Percentiles rank a stretch among this genome's conserved stretches.
phyloP scores from a whole-genome alignment of 2,329 filamentous ascomycete species.

The Neophaeococcomyces aloes region DNA sequence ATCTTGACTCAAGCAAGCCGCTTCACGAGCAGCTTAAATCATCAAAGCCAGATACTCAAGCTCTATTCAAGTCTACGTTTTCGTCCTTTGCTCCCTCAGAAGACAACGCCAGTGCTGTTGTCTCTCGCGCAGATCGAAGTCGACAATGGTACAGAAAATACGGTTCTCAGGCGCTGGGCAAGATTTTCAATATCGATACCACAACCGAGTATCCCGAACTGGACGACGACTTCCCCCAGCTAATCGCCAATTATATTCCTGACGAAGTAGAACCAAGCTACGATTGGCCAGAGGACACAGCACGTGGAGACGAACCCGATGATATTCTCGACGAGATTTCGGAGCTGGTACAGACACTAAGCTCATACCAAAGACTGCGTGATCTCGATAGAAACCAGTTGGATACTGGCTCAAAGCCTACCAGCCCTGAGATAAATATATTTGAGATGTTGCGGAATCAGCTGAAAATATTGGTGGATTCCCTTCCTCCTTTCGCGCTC shows the following conservation, averaged over 20 bases:
- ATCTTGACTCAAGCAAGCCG: background rate
- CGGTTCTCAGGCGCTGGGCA: conserved; percentile 20
- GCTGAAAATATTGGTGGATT: conserved; percentile 60
- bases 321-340: conserved; percentile 48
- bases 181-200: conserved; percentile 6
- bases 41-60: conserved; percentile 13
- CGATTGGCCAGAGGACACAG: conserved; percentile 20
- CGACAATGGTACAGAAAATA: conserved; percentile 36
- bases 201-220: conserved; percentile 24
- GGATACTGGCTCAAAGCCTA: conserved; percentile 38
- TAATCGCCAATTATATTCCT: conserved; percentile 33
- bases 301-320: conserved; percentile 37
- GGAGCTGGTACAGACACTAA: conserved; percentile 50
- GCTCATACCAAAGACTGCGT: conserved; percentile 52
- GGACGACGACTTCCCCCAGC: conserved; percentile 31
- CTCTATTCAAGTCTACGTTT: conserved; percentile 34
- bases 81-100: conserved; percentile 40
- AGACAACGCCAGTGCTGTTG: conserved; percentile 35
- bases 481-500: conserved; percentile 72
- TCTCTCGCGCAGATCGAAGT: conserved; percentile 34
- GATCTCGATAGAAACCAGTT: conserved; percentile 31
- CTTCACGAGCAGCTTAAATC: conserved; percentile 4
- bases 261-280: conserved; percentile 24
- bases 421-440: conserved; percentile 44
- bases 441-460: conserved; percentile 70